Percentiles rank a stretch among this genome's conserved stretches.
phyloP scores from a whole-genome alignment of 2,329 filamentous ascomycete genomes.

The Didymellaceae sp. region DNA sequence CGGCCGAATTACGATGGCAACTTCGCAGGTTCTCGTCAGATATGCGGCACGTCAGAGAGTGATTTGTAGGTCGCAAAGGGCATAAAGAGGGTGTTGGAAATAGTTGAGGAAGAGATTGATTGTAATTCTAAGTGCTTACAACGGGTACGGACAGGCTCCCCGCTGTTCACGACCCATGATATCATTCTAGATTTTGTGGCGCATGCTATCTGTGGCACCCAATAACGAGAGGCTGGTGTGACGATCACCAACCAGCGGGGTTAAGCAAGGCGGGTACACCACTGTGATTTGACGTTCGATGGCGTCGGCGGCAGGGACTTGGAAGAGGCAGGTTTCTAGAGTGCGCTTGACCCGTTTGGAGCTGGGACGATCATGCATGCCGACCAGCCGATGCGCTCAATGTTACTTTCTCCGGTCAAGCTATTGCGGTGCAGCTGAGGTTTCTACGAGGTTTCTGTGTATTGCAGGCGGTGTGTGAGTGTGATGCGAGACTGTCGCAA shows the following conservation, averaged over 20 bases:
- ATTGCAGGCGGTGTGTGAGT: no score
- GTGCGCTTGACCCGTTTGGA: conserved; percentile 6
- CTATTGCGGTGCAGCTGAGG: no score
- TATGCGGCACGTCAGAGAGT: neutral
- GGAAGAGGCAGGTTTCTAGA: conserved; percentile 20
- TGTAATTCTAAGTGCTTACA: conserved; percentile 5
- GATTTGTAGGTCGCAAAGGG: no score
- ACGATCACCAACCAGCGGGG: conserved; percentile 23
- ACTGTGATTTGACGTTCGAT: conserved; percentile 29
- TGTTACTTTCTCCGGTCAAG: no score
- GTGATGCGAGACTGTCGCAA: no score
- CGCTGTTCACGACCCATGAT: conserved; percentile 28
- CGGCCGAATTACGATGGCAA: neutral
- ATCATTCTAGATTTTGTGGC: conserved; percentile 35
- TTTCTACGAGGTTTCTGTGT: no score
- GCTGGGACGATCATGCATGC: neutral
- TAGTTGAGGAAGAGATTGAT: conserved; percentile 7
- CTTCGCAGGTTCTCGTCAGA: neutral
- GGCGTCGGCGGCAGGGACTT: conserved; percentile 24
- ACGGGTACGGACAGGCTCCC: conserved; percentile 13
- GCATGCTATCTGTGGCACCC: conserved; percentile 30
- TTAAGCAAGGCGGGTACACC: conserved; percentile 26
- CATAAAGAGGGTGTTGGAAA: no score
- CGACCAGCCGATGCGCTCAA: conserved; percentile 2
- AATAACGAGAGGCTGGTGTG: conserved; percentile 18